These are phyloP conservation scores for Diddensiella caesifluorescens DNA, from an alignment of 805 yeast species.

Conservation along the genomic window DNA sequence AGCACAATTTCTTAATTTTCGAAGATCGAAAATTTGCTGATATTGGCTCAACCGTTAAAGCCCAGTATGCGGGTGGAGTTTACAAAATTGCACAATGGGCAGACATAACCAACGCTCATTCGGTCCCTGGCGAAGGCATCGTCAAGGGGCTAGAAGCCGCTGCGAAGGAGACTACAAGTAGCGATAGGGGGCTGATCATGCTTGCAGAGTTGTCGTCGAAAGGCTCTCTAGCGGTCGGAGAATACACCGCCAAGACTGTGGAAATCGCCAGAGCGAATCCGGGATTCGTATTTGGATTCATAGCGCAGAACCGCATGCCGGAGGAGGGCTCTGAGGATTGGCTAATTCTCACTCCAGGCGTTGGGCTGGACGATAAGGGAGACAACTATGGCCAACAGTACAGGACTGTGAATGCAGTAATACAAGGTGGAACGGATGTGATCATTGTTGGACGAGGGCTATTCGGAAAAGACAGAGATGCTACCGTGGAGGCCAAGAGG, in stretches of 20 bases:
- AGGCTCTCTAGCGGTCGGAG: conserved; percentile 91
- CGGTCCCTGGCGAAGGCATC: conserved; percentile 93
- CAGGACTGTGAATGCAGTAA: conserved; percentile 82
- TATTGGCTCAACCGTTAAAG: conserved; percentile 94
- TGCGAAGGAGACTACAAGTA: conserved; percentile 55
- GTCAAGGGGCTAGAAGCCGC: conserved; percentile 85
- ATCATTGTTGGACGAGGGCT: conserved; percentile 98
- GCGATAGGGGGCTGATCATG: conserved; percentile 80
- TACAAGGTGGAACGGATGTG: conserved; percentile 82
- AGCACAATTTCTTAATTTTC: conserved; percentile 84
- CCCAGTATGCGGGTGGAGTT: conserved; percentile 87
- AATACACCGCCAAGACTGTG: conserved; percentile 79
- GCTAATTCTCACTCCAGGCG: conserved; percentile 98
- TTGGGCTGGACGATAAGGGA: conserved; percentile 94
- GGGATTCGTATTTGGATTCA: conserved; percentile 92
- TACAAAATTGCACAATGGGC: conserved; percentile 91
- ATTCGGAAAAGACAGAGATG: conserved; percentile 91
- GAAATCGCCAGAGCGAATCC: conserved; percentile 84
- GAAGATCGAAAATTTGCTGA: conserved; percentile 99
- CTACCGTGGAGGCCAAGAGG: conserved; percentile 78
- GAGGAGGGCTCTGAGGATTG: conserved; percentile 84
- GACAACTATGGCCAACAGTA: conserved; percentile 96
- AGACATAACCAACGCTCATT: conserved; percentile 95
- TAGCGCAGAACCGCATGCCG: conserved; percentile 79
- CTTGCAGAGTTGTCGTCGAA: conserved; percentile 92